phyloP scores from a whole-genome alignment of 2,329 filamentous ascomycete species.

The Talaromyces sp. region DNA sequence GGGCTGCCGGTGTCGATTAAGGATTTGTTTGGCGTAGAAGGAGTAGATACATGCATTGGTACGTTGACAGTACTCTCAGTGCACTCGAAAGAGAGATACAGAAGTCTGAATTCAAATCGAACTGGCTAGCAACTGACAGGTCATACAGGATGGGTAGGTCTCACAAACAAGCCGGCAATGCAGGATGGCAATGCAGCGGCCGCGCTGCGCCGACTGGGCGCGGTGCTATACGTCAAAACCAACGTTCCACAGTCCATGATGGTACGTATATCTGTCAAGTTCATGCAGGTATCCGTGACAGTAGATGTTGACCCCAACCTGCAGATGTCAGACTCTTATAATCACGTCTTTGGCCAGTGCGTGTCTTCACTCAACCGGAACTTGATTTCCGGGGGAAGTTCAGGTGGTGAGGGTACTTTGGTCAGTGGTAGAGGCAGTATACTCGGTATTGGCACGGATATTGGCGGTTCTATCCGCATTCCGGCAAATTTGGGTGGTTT shows the following conservation, averaged over 20 bases:
- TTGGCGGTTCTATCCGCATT: constrained; percentile 42
- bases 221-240: constrained; percentile 53
- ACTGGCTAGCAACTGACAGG: background rate
- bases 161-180: constrained; percentile 7
- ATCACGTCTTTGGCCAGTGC: constrained; percentile 58
- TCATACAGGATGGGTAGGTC: constrained; percentile 10
- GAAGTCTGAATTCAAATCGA: background rate
- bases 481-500: constrained; percentile 30
- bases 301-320: constrained; percentile 48
- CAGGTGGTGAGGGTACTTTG: constrained; percentile 60
- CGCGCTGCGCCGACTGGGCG: constrained; percentile 29
- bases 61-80: background rate
- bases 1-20: constrained; percentile 23
- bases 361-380: constrained; percentile 60
- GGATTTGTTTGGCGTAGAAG: constrained; percentile 22
- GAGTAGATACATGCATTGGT: constrained; percentile 15
- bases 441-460: constrained; percentile 60
- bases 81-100: background rate
- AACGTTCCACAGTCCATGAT: constrained; percentile 61
- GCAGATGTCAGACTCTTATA: constrained; percentile 53
- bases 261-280: constrained; percentile 53
- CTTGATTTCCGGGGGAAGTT: constrained; percentile 59
- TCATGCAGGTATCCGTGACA: constrained; percentile 50
- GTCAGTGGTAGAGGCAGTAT: constrained; percentile 55
- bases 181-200: constrained; percentile 8